These are phyloP conservation scores for Populus simonii DNA, from an alignment of 345 rosid genomes.

Conservation along the genomic window DNA sequence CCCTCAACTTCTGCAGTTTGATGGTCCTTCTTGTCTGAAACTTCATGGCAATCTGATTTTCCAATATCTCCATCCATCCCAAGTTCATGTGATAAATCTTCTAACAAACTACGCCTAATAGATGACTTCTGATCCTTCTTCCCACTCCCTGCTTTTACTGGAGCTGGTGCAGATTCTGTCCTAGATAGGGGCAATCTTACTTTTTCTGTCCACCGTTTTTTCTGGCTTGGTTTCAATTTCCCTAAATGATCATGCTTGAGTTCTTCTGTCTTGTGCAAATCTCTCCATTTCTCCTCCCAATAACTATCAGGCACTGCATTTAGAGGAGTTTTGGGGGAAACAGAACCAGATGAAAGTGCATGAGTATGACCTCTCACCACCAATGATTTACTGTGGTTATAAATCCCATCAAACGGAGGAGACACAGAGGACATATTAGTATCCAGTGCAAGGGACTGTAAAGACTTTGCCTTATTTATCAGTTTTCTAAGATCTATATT, in stretches of 20 bases:
- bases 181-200: constrained; percentile 54
- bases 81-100: constrained; percentile 64
- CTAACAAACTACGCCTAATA: constrained; percentile 59
- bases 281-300: constrained; percentile 97
- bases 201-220: constrained; percentile 75
- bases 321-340: constrained; percentile 62
- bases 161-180: constrained; percentile 70
- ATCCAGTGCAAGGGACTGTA: constrained; percentile 61
- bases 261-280: constrained; percentile 64
- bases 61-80: constrained; percentile 47
- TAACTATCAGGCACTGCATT: constrained; percentile 68
- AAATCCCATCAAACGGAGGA: constrained; percentile 25
- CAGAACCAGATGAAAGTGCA: constrained; percentile 48
- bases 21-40: constrained; percentile 22
- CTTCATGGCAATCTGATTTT: constrained; percentile 23
- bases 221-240: constrained; percentile 43
- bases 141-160: constrained; percentile 31
- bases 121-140: constrained; percentile 38
- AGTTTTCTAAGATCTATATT: constrained; percentile 57
- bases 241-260: constrained; percentile 32
- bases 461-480: constrained; percentile 67
- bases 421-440: constrained; percentile 30
- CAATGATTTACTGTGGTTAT: constrained; percentile 39
- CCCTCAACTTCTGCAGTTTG: constrained; percentile 24
- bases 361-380: constrained; percentile 49